Conservation (phyloP, 805 yeast species). For the Suhomyces tanzawaensis region DNA sequence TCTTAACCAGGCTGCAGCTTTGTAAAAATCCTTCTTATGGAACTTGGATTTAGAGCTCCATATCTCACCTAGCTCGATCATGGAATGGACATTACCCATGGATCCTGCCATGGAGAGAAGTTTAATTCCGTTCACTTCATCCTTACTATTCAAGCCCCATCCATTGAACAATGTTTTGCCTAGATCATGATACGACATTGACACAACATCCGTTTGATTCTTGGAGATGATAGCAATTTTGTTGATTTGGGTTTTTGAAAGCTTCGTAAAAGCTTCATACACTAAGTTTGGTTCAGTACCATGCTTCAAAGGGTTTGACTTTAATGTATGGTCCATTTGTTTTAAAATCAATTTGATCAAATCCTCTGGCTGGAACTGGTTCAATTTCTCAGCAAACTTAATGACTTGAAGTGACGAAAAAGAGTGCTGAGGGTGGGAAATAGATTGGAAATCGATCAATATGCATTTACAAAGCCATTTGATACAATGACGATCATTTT, state of each 20-base stretch:
- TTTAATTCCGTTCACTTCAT: constrained; percentile 56
- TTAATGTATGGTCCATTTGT: constrained; percentile 21
- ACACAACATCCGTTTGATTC: constrained; percentile 41
- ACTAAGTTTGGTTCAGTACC: constrained; percentile 16
- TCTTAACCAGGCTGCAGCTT: constrained; percentile 72
- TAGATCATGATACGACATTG: constrained; percentile 57
- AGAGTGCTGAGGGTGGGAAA: constrained; percentile 1
- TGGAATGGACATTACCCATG: constrained; percentile 65
- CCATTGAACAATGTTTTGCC: constrained; percentile 58
- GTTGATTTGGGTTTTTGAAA: constrained; percentile 23
- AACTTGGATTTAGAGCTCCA: constrained; percentile 57
- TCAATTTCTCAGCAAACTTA: constrained; percentile 23
- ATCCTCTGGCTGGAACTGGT: constrained; percentile 27
- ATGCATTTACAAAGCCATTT: constrained; percentile 57
- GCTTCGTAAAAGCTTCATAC: constrained; percentile 20
- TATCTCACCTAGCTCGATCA: constrained; percentile 67
- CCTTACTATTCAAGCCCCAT: constrained; percentile 48
- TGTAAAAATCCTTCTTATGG: constrained; percentile 54
- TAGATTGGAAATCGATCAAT: constrained; percentile 11
- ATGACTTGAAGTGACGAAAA: constrained; percentile 10
- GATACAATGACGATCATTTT: constrained; percentile 52
- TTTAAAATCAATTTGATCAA: constrained; percentile 24
- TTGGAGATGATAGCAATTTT: constrained; percentile 32
- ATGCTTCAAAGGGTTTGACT: constrained; percentile 25
- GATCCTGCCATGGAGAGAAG: constrained; percentile 64